Conservation (phyloP, 805 yeast species). For the Wickerhamiella vanderwaltii region DNA sequence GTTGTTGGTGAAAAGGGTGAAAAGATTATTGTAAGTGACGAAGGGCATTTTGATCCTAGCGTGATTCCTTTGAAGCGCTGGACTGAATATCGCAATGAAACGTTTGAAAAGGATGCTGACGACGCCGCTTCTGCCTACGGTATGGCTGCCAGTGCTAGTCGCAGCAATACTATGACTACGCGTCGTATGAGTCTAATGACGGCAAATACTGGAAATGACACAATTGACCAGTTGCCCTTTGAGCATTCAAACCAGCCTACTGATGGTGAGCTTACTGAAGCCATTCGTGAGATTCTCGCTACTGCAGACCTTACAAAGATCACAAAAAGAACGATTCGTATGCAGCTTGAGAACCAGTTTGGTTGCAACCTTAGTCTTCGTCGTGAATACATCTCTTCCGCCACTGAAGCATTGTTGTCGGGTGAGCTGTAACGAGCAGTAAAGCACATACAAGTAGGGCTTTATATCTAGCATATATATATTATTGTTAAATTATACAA, state of each 20-base stretch:
- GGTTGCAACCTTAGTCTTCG: conserved; percentile 26
- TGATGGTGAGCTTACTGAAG: conserved; percentile 29
- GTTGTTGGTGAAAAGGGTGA: conserved; percentile 42
- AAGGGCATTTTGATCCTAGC: conserved; percentile 41
- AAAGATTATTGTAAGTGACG: conserved; percentile 35
- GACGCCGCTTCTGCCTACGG: conserved; percentile 9
- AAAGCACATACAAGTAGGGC: background rate
- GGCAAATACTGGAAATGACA: conserved; percentile 1
- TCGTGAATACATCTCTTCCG: conserved; percentile 31
- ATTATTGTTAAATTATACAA: no score
- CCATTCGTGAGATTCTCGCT: conserved; percentile 28
- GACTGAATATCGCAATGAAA: conserved; percentile 46
- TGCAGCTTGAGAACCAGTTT: conserved; percentile 28
- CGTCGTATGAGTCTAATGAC: conserved; percentile 21
- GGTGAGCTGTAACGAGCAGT: conserved; percentile 30
- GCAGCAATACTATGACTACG: conserved; percentile 3
- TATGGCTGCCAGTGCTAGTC: no score
- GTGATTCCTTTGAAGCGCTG: conserved; percentile 44
- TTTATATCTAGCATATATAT: no score
- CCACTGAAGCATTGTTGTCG: conserved; percentile 30
- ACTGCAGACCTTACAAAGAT: conserved; percentile 30
- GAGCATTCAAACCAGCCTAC: conserved; percentile 23
- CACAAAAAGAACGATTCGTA: conserved; percentile 30
- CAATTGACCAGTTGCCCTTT: conserved; percentile 4
- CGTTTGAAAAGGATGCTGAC: conserved; percentile 26